Evolutionary conservation across 305 asterid species (phyloP), one percentile per base, ranked within the genome.

Genomic region (Fraxinus nigra): DNA sequence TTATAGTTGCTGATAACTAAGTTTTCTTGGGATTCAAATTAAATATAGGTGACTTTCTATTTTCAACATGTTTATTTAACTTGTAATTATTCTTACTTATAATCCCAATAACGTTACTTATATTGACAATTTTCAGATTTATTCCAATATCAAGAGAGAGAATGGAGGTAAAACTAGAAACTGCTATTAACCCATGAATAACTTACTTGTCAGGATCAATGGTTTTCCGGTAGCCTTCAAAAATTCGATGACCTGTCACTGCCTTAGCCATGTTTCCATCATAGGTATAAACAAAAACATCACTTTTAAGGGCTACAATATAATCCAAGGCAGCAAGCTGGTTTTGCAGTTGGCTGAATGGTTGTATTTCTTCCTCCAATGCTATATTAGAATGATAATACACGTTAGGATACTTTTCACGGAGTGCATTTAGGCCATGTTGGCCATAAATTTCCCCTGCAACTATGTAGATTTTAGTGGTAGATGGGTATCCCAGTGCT

Each of bases 221-320:
- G 0, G 98, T 92, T 88, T 92, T 91, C 65, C 86, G 84, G 18
- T 89, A 93, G 35, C 98, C 97, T 78, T 91, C 93, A 75, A 87
- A 93, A 70, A 90, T 78, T 75, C 99, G 78, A 76, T 95, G 99
- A 11, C 99, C 99, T 73, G 91, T 97, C 79, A 95, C 98, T 0
- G 99, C 98, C 88, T 92, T 95, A 2, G 98, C 99, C 99, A 95
- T 93, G 80, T 95, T 92, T 37, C 99, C 99, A 73, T 93, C 97
- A 28, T 93, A 92, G 2, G 99, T 93, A 82, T 92, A 95, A 16
- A 92, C 89, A 78, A 95, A 95, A 2, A 87, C 94, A 48, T 93
- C 97, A 54, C 99, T 95, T 56, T 93, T 94, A 54, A 90, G 84
- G 76, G 98, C 98, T n/a, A 95, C 91, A 24, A 87, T 83, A 77